Evolutionary conservation across 371 early-diverging fungal species (phyloP), one percentile per base, ranked within the genome.

Genomic region (Rhizopus delemar): DNA sequence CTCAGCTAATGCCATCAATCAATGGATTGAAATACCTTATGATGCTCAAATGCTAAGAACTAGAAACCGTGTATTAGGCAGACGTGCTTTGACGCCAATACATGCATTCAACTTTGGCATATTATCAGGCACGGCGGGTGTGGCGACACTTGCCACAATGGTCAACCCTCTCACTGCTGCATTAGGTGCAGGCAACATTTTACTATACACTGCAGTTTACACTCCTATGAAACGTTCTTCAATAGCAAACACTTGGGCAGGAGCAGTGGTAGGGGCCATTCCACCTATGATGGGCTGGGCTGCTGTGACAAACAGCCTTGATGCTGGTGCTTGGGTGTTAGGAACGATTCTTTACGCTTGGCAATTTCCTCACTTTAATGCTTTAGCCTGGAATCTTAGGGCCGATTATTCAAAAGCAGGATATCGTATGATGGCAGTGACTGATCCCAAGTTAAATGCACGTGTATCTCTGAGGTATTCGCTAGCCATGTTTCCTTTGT

Each of bases 351-450:
- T 98, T 43, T 98, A 90, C 69, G 92, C 94, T 0, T 98, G 99
- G 98, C 98, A 98, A 73, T 98, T 98, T 73, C 99, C 99, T 16
- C 99, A 98, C 65, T 98, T 98, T 69, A 97, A 97, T 73, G 80
- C 97, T 2, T 70, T 98, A 31, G 83, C 91, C n/a, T 95, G 94
- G 91, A 94, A 92, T 58, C 74, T 98, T 51, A 78, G 97, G 7
- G 86, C 88, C 1, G 97, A 98, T 69, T 98, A 98, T 74, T 87
- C 93, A 12, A 95, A 94, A 71, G 99, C 98, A 1, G 99, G 98
- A 1, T 98, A 96, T 74, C 84, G 89, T 6, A 98, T 98, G 98
- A 92, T 91, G 90, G 82, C 91, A 2, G 93, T 94, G 0, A 88
- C 88, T 0, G 86, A 92, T 60, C 97, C 98, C 5, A 81, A 82